Percentiles rank a stretch among this genome's conserved stretches.
phyloP scores from a whole-genome alignment of 2,329 filamentous ascomycete species.

The Annulohypoxylon truncatum region DNA sequence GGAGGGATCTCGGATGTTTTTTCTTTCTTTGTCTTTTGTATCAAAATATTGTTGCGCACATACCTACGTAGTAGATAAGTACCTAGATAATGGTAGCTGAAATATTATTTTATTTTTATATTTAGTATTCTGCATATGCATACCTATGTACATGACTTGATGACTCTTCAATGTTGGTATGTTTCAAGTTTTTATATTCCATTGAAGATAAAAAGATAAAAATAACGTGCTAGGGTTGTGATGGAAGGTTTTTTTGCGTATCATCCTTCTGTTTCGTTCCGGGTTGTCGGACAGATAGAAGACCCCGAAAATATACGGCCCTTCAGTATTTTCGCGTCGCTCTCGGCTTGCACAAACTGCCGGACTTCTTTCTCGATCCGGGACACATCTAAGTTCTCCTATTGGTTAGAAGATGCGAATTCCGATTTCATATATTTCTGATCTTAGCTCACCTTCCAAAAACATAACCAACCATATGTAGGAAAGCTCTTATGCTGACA shows the following conservation, averaged over 20 bases:
- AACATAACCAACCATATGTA: neutral
- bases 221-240: neutral
- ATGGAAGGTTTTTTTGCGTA: neutral
- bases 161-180: neutral
- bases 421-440: neutral
- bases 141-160: neutral
- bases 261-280: constrained; percentile 13
- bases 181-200: neutral
- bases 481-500: too few species aligned
- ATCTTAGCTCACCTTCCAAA: neutral
- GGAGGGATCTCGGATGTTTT: constrained; percentile 13
- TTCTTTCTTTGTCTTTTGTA: neutral
- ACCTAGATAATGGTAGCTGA: neutral
- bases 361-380: constrained; percentile 20
- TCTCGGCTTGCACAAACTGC: constrained; percentile 10
- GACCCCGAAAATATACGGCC: constrained; percentile 31
- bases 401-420: constrained; percentile 9
- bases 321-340: constrained; percentile 18
- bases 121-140: neutral
- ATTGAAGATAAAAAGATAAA: neutral
- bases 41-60: too few species aligned
- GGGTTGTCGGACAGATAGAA: constrained; percentile 38
- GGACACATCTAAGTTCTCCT: neutral
- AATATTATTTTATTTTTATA: neutral
- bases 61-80: neutral